Base-by-base conservation (phyloP, 2,329 filamentous ascomycete genomes). In the Fusarium hostae region DNA sequence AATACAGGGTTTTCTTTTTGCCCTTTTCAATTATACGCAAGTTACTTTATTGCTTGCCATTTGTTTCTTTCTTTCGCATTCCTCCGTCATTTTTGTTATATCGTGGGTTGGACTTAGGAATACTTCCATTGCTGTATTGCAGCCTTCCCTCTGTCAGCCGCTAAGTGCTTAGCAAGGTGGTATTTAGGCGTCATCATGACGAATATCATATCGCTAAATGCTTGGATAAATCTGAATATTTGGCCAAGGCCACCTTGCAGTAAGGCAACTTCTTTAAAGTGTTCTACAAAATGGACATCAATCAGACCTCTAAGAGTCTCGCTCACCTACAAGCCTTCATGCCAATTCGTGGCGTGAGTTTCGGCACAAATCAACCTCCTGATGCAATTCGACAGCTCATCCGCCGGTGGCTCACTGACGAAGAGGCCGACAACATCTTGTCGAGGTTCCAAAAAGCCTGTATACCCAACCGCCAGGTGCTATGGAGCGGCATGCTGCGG, bases 401-500 rank as follows among this genome's bases (percentile, higher is more conserved):
- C 9, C 34, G 26, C 7, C 22, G 1, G 1, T 61, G 51, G 34
- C 20, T 61, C 0, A 61, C 41, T 47, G 40, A 61, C 0, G 0
- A 28, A 16, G 50, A 61, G n/a, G 50, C 58, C n/a, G 22, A 30
- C 0, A 7, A 13, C 0, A 56, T 45, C 24, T 18, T 56, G 0
- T 32, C 18, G 6, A 43, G 34, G 2, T 56, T 61, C 6, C 50
- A 30, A 1, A 0, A 56, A 1, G 40, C 7, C 12, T 61, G 40
- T 11, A 20, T 40, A 0, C 59, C 24, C 10, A 71, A 71, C 24
- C 32, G 30, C 5, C 69, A 76, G 22, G 35, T 76, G 0, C 40
- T 76, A 18, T 76, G 63, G 73, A 76, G 63, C 22, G 74, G 74
- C 28, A 73, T 71, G 55, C 7, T 18, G 2, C 64, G 41, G 18